Percentiles rank a stretch among this genome's conserved stretches.
Conservation (phyloP, 345 rosid species). For the Aurinia saxatilis region DNA sequence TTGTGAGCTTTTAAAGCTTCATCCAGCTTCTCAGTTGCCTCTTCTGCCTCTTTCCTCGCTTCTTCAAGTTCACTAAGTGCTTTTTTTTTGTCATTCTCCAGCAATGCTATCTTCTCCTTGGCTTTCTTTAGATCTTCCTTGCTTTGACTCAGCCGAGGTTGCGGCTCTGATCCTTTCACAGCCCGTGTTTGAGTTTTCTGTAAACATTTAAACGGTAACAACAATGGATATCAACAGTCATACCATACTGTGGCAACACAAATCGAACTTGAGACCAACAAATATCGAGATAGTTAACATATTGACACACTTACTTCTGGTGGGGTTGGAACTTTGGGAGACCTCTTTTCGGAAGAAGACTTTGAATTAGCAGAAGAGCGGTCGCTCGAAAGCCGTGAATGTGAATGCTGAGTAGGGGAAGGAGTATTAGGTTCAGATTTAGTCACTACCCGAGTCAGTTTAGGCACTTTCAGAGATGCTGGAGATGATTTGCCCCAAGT, state of each 20-base stretch:
- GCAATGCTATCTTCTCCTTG: constrained; percentile 50
- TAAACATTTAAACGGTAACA: constrained; percentile 8
- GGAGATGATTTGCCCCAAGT: constrained; percentile 50
- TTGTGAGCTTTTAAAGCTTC: constrained; percentile 79
- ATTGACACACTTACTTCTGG: constrained; percentile 49
- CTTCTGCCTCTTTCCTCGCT: constrained; percentile 51
- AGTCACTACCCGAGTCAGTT: constrained; percentile 39
- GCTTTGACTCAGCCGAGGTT: constrained; percentile 46
- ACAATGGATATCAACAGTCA: neutral
- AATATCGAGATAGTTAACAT: neutral
- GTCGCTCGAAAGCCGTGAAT: constrained; percentile 47
- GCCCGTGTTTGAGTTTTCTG: constrained; percentile 54
- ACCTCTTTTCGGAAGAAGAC: constrained; percentile 51
- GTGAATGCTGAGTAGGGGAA: constrained; percentile 48
- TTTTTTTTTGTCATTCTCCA: constrained; percentile 68
- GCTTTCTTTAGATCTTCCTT: constrained; percentile 92
- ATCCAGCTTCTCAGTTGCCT: constrained; percentile 55
- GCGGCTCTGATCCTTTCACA: constrained; percentile 56
- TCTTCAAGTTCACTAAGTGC: constrained; percentile 60
- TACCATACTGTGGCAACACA: neutral
- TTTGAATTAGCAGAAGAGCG: constrained; percentile 55
- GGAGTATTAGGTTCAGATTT: constrained; percentile 56
- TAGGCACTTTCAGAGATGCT: constrained; percentile 58
- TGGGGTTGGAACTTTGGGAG: constrained; percentile 52
- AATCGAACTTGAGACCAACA: constrained; percentile 9